Evolutionary conservation across 2,329 filamentous ascomycete genomes (phyloP).

Genomic region (Fonsecaea erecta): DNA sequence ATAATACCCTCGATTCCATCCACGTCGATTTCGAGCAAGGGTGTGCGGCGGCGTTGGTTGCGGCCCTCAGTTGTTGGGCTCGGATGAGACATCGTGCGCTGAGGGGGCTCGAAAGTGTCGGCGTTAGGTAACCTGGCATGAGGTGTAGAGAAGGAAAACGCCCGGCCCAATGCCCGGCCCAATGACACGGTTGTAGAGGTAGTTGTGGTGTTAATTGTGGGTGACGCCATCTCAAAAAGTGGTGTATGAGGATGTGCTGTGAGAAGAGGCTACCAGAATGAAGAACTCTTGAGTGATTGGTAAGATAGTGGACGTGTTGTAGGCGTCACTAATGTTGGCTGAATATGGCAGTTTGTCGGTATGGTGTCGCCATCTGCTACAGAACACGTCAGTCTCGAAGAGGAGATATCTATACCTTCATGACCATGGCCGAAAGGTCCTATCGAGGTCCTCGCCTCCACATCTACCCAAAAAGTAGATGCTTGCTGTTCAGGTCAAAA

Average conservation of each 20-base stretch:
- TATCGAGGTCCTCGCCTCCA: neutral
- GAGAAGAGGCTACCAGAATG: neutral
- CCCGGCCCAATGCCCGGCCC: neutral
- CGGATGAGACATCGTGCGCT: neutral
- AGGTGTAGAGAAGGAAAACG: neutral
- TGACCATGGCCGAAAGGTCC: neutral
- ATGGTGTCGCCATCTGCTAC: neutral
- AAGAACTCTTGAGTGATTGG: neutral
- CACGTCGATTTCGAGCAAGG: neutral
- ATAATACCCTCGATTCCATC: constrained; percentile 5
- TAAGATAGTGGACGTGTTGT: neutral
- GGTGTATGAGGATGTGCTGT: neutral
- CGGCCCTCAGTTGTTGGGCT: neutral
- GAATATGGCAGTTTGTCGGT: neutral
- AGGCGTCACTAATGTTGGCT: neutral
- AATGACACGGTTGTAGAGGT: neutral
- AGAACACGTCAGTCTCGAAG: neutral
- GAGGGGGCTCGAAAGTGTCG: neutral
- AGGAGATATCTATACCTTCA: neutral
- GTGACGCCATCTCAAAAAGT: neutral
- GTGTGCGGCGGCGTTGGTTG: neutral
- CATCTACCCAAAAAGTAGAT: neutral
- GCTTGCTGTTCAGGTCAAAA: neutral
- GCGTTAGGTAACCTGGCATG: too few species aligned
- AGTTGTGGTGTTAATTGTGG: neutral